Conservation (phyloP, 257 asterid genomes). For the Primulina tabacum region DNA sequence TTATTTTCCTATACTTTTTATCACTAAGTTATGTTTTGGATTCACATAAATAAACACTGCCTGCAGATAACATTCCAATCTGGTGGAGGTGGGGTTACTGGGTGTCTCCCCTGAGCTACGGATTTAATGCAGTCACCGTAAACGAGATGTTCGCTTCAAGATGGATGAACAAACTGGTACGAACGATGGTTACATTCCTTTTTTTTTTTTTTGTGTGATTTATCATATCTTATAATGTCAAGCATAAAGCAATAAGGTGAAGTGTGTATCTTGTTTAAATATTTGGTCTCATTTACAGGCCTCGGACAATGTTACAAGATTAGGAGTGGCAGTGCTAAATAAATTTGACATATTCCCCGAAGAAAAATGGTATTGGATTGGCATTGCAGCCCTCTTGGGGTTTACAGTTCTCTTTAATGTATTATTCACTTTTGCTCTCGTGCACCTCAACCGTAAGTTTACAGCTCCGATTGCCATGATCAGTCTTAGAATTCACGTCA, state of each 20-base stretch:
- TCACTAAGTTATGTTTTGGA: too few species aligned
- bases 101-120: conserved; percentile 59
- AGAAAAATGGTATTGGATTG: conserved; percentile 64
- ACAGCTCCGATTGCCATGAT: background rate
- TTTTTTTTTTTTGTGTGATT: too few species aligned
- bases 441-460: conserved; percentile 54
- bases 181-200: conserved; percentile 8
- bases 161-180: conserved; percentile 49
- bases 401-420: conserved; percentile 46
- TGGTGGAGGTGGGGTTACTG: conserved; percentile 81
- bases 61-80: conserved; percentile 46
- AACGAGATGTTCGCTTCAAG: conserved; percentile 64
- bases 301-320: conserved; percentile 28
- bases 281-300: conserved; percentile 32
- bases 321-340: conserved; percentile 45
- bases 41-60: conserved; percentile 19
- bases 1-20: too few species aligned
- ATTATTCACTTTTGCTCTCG: conserved; percentile 53
- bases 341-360: conserved; percentile 42
- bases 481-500: background rate
- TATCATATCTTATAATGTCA: background rate
- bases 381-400: conserved; percentile 52
- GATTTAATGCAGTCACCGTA: conserved; percentile 48
- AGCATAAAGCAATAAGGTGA: background rate
- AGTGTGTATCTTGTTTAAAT: background rate